A percentile compares a stretch with the other conserved stretches of the same genome.
Evolutionary conservation across 768 basidiomycete species (phyloP).

Genomic region (Exidia glandulosa): DNA sequence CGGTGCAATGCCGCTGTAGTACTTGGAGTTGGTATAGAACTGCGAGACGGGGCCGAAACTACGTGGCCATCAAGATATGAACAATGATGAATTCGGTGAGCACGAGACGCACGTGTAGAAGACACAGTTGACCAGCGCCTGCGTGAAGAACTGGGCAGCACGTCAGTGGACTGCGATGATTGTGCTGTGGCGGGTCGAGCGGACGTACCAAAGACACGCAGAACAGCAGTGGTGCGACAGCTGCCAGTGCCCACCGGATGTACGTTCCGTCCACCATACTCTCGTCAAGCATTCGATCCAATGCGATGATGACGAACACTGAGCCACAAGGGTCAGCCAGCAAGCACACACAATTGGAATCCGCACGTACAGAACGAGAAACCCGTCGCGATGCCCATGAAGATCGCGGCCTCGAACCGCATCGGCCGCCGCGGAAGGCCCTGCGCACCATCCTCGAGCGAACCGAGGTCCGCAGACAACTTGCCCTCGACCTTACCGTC

Average conservation of each 20-base stretch:
- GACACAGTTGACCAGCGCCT: conserved; percentile 12
- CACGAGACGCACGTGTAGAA: conserved; percentile 33
- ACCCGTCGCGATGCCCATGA: conserved; percentile 25
- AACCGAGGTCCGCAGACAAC: not conserved
- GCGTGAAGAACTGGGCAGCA: conserved; percentile 9
- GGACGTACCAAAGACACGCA: conserved; percentile 28
- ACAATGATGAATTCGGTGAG: not conserved
- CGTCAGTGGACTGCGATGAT: no score
- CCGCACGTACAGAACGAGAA: conserved; percentile 16
- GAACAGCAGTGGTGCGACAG: conserved; percentile 30
- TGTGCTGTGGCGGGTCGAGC: no score
- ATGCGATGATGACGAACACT: conserved; percentile 51
- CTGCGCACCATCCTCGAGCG: not conserved
- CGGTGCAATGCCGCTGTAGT: conserved; percentile 38
- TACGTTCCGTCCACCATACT: conserved; percentile 36
- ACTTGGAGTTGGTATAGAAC: conserved; percentile 39
- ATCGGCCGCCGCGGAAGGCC: conserved; percentile 11
- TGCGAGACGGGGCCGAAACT: conserved; percentile 43
- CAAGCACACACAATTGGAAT: not conserved
- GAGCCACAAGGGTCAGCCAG: not conserved
- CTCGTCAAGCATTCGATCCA: conserved; percentile 48
- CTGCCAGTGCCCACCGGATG: conserved; percentile 32
- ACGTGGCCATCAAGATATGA: not conserved
- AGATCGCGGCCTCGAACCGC: conserved; percentile 26
- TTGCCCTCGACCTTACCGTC: not conserved